Evolutionary conservation across 1,284 basidiomycete species (phyloP).

Genomic region (Sphagnurus paluster): DNA sequence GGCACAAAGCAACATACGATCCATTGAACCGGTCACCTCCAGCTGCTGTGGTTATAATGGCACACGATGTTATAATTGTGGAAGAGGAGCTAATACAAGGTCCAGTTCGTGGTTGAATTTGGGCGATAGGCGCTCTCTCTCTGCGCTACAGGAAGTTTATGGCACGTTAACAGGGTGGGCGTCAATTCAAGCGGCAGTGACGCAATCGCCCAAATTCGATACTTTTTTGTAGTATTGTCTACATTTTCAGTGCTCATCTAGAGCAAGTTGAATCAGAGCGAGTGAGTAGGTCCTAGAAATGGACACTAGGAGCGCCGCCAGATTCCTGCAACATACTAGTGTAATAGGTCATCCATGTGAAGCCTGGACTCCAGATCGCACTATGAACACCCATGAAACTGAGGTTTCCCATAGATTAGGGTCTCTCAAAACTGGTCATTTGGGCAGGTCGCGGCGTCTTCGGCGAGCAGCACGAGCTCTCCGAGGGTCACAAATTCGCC

Average conservation of each 20-base stretch:
- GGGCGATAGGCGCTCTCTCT: not conserved
- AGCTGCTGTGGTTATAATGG: not conserved
- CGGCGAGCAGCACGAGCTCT: not conserved
- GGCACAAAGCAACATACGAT: not conserved
- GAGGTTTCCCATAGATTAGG: not conserved
- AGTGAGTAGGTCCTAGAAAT: no score
- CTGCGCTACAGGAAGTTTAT: not conserved
- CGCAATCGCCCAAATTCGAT: not conserved
- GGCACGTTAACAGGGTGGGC: not conserved
- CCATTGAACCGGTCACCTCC: not conserved
- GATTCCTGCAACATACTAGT: no score
- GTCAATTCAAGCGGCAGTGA: not conserved
- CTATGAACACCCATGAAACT: no score
- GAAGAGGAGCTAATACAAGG: no score
- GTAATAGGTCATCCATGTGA: no score
- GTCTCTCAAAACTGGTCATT: not conserved
- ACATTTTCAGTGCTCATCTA: no score
- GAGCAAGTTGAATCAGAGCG: no score
- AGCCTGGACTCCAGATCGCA: no score
- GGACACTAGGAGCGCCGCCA: no score
- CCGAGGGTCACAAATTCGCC: not conserved
- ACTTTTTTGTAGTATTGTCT: not conserved
- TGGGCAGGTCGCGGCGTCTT: conserved; percentile 10
- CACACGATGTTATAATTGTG: no score
- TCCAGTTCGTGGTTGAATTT: not conserved